Percentiles rank a stretch among this genome's conserved stretches.
Evolutionary conservation across 2,329 filamentous ascomycete species (phyloP).

Genomic region (Aspergillus versicolor): DNA sequence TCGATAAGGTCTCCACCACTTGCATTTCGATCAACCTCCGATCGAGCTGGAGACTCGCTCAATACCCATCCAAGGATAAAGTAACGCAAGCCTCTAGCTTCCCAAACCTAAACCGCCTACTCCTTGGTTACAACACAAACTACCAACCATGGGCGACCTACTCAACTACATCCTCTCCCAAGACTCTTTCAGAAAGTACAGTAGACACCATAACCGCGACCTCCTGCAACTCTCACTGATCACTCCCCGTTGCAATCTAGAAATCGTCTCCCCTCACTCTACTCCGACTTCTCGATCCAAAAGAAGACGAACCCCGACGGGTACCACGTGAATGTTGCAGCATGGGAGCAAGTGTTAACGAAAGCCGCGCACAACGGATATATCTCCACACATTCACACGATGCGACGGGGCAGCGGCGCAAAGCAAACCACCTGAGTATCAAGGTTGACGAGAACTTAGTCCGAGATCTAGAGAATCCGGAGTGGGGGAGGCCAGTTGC

Average conservation of each 20-base stretch:
- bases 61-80: not conserved
- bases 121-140: not conserved
- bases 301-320: conserved; percentile 78
- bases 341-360: conserved; percentile 76
- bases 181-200: conserved; percentile 58
- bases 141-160: conserved; percentile 54
- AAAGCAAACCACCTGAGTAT: conserved; percentile 52
- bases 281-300: conserved; percentile 80
- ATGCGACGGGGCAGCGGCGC: conserved; percentile 1
- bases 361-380: conserved; percentile 65
- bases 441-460: conserved; percentile 60
- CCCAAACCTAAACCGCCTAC: not conserved
- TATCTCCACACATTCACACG: conserved; percentile 40
- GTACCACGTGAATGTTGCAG: conserved; percentile 74
- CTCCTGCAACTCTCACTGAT: not conserved
- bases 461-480: conserved; percentile 69
- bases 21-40: not conserved
- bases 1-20: conserved; percentile 5
- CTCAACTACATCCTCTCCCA: conserved; percentile 64
- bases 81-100: not conserved
- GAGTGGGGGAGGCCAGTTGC: conserved; percentile 81
- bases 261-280: conserved; percentile 77
- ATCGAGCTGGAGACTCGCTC: not conserved
- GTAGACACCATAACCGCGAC: conserved; percentile 29
- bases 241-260: conserved; percentile 40